These are phyloP conservation scores for Podaxis rugospora DNA, from an alignment of 768 basidiomycete genomes.

Conservation along the genomic window DNA sequence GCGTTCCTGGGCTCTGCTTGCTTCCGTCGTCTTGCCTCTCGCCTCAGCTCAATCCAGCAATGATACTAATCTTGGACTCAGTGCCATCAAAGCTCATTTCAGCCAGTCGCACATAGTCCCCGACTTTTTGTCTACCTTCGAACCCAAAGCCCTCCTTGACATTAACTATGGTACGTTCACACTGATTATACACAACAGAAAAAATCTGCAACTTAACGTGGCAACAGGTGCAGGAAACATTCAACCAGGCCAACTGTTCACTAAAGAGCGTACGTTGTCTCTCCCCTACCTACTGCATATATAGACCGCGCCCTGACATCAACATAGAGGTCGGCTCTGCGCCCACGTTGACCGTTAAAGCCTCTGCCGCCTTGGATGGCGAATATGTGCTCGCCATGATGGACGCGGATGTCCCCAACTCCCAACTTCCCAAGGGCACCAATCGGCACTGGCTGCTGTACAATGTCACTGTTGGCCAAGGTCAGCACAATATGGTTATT, in stretches of 20 bases:
- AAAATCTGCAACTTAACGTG: slow-evolving; percentile 2
- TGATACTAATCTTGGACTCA: slow-evolving; percentile 39
- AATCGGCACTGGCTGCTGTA: slow-evolving; percentile 84
- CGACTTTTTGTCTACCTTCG: slow-evolving; percentile 52
- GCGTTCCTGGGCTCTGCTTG: slow-evolving; percentile 28
- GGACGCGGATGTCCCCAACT: slow-evolving; percentile 67
- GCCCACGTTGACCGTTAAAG: slow-evolving; percentile 49
- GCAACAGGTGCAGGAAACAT: slow-evolving; percentile 39
- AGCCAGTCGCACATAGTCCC: slow-evolving; percentile 58
- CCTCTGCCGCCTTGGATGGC: slow-evolving; percentile 44
- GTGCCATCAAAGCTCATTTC: slow-evolving; percentile 69
- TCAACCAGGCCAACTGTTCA: slow-evolving; percentile 54
- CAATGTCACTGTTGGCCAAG: slow-evolving; percentile 38
- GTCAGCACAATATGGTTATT: slow-evolving; percentile 25
- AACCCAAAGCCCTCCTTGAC: slow-evolving; percentile 53
- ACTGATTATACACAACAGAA: not conserved
- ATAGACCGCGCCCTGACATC: not conserved
- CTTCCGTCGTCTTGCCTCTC: slow-evolving; percentile 37
- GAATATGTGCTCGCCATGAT: slow-evolving; percentile 71
- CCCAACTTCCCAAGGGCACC: slow-evolving; percentile 50
- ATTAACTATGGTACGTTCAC: slow-evolving; percentile 38
- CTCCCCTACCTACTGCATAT: not conserved
- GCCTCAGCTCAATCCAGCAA: slow-evolving; percentile 35
- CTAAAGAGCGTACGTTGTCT: slow-evolving; percentile 47
- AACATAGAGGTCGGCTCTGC: slow-evolving; percentile 48